These are phyloP conservation scores for Candida hispaniensis DNA, from an alignment of 805 yeast genomes.

Conservation along the genomic window DNA sequence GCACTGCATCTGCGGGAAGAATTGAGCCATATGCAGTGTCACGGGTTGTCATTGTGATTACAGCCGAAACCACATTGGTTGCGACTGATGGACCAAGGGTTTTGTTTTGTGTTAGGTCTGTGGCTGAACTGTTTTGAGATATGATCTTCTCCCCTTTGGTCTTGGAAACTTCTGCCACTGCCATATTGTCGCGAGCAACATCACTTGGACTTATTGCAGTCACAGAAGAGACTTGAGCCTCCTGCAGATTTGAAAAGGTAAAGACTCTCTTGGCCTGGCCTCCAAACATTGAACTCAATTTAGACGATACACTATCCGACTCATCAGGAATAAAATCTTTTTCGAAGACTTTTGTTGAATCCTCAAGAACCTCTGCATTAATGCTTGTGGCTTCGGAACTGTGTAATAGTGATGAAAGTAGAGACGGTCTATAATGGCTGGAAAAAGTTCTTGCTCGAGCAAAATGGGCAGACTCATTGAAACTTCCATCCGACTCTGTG, in stretches of 20 bases:
- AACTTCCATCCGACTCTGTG: constrained; percentile 27
- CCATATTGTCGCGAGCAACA: constrained; percentile 8
- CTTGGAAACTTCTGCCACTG: constrained; percentile 13
- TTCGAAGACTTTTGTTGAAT: constrained; percentile 15
- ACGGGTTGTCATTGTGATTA: constrained; percentile 22
- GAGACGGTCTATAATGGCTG: constrained; percentile 27
- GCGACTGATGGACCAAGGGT: constrained; percentile 10
- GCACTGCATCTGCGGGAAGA: constrained; percentile 36
- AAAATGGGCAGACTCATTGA: constrained; percentile 26
- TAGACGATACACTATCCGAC: constrained; percentile 5
- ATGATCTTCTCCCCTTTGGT: background rate
- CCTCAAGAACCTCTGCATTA: constrained; percentile 3
- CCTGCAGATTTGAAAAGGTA: constrained; percentile 6
- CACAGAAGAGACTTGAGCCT: constrained; percentile 9
- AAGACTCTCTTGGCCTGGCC: constrained; percentile 14
- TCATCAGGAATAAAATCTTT: constrained; percentile 16
- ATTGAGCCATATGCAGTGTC: constrained; percentile 28
- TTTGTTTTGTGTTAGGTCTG: constrained; percentile 3
- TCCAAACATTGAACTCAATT: constrained; percentile 8
- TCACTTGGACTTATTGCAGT: constrained; percentile 12
- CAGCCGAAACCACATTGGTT: constrained; percentile 15
- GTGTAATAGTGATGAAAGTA: constrained; percentile 29
- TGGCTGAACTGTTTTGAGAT: constrained; percentile 2
- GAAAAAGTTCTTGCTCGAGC: constrained; percentile 26
- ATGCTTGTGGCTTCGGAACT: constrained; percentile 8